A percentile compares a stretch with the other conserved stretches of the same genome.
phyloP scores from a whole-genome alignment of 192 early-diverging fungal species.

The Entophlyctis luteolus region DNA sequence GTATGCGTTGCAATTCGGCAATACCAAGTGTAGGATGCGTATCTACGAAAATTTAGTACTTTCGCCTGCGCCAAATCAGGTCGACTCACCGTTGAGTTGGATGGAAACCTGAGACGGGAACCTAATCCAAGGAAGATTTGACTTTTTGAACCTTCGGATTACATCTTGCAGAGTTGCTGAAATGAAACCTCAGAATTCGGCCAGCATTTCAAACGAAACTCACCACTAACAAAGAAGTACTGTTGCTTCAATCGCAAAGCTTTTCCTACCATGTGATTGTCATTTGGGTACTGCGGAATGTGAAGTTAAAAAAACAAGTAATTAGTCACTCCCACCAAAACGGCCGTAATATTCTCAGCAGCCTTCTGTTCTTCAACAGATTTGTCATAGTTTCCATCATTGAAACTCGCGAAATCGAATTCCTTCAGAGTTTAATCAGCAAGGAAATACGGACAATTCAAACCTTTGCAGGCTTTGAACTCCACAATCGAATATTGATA shows the following conservation, averaged over 20 bases:
- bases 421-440: too few species aligned
- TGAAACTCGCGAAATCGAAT: slow-evolving; percentile 77
- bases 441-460: too few species aligned
- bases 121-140: slow-evolving; percentile 73
- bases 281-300: slow-evolving; percentile 82
- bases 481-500: slow-evolving; percentile 97
- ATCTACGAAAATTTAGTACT: too few species aligned
- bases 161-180: slow-evolving; percentile 48
- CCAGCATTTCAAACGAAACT: too few species aligned
- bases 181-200: too few species aligned
- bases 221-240: slow-evolving; percentile 92
- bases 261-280: slow-evolving; percentile 96
- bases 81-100: slow-evolving; percentile 96
- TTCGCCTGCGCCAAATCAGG: too few species aligned
- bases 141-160: slow-evolving; percentile 91
- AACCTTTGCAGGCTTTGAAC: slow-evolving; percentile 84
- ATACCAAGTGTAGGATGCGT: slow-evolving; percentile 91
- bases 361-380: slow-evolving; percentile 86
- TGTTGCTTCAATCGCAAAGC: slow-evolving; percentile 96
- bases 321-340: slow-evolving; percentile 39
- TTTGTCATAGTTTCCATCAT: slow-evolving; percentile 84
- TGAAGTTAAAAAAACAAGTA: background rate
- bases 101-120: slow-evolving; percentile 93
- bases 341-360: slow-evolving; percentile 91
- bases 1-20: slow-evolving; percentile 86